A percentile compares a stretch with the other conserved stretches of the same genome.
phyloP scores from a whole-genome alignment of 2,329 filamentous ascomycete genomes.

The Fusarium duplospermum region DNA sequence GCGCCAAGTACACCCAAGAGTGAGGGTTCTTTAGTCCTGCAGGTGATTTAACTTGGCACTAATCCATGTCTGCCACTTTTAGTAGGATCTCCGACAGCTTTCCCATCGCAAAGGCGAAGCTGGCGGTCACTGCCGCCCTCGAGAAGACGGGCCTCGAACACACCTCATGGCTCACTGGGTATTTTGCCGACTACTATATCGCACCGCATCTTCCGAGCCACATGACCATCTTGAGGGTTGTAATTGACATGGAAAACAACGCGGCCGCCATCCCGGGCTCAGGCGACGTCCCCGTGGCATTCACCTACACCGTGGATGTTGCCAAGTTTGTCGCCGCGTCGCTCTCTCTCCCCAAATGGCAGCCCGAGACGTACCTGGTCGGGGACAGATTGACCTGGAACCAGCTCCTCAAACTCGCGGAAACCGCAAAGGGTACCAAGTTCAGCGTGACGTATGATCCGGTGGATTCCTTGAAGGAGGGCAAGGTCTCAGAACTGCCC shows the following conservation, averaged over 20 bases:
- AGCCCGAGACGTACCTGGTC: not conserved
- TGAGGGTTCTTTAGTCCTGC: not conserved
- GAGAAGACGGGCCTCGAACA: not conserved
- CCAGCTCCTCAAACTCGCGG: not conserved
- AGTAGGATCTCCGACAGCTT: not conserved
- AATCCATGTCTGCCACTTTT: not conserved
- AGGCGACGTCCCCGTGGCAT: not conserved
- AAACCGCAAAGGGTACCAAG: not conserved
- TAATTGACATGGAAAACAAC: constrained; percentile 53
- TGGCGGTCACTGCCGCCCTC: not conserved
- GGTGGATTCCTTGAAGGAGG: not conserved
- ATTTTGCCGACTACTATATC: constrained; percentile 9
- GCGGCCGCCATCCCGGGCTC: constrained; percentile 25
- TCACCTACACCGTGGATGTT: not conserved
- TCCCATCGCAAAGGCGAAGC: not conserved
- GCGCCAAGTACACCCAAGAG: not conserved
- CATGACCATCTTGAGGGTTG: constrained; percentile 2
- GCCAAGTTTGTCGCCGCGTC: not conserved
- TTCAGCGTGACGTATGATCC: constrained; percentile 6
- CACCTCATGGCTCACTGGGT: not conserved
- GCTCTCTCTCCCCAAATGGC: not conserved
- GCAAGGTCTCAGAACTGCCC: constrained; percentile 9
- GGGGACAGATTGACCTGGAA: not conserved
- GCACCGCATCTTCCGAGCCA: not conserved
- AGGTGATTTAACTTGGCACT: not conserved